Base-by-base conservation (phyloP, 148 eudicot genomes). In the Drosera capensis region DNA sequence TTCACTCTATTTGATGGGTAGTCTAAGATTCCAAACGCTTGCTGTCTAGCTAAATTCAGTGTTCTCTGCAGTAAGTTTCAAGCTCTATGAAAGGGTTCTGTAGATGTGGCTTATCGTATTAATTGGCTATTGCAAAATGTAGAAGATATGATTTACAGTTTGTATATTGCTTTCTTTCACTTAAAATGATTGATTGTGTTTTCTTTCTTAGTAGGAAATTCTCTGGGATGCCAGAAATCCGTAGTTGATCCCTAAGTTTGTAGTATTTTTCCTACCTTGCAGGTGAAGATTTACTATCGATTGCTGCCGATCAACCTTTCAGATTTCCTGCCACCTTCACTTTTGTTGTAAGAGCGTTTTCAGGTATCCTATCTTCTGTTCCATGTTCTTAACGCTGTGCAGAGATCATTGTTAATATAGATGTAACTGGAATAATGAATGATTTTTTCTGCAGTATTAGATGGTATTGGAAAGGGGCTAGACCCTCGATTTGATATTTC, bases 381-480 rank as follows among this genome's bases (percentile, higher is more conserved):
- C 44, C 57, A 73, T 46, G 63, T 68, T 58, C 67, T 72, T 39
- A 68, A n/a, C n/a, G n/a, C n/a, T n/a, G n/a, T n/a, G n/a, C n/a
- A n/a, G n/a, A n/a, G n/a, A 67, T 25, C 60, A 51, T 34, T 34
- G 8, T 23, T 31, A 24, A 14, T 48, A 36, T 40, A 34, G 36
- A 25, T 43, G 43, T 19, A 19, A 40, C 43, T 8, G 41, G 25
- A 17, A 23, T 8, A 48, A 20, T 39, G 2, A 40, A 52, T 41
- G 17, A 25, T 46, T 43, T 25, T 51, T 25, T 25, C 40, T 49
- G 61, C 76, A 90, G 97, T 90, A 26, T 69, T 90, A 62, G 97
- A 90, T 75, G 97, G 97, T 51, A 90, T 90, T 59, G 97, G 97
- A 49, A 90, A 90, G 68, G 97, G 97, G 60, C 97, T 90, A 65